phyloP scores from a whole-genome alignment of 768 basidiomycete genomes.

The Hemileccinum impolitum region DNA sequence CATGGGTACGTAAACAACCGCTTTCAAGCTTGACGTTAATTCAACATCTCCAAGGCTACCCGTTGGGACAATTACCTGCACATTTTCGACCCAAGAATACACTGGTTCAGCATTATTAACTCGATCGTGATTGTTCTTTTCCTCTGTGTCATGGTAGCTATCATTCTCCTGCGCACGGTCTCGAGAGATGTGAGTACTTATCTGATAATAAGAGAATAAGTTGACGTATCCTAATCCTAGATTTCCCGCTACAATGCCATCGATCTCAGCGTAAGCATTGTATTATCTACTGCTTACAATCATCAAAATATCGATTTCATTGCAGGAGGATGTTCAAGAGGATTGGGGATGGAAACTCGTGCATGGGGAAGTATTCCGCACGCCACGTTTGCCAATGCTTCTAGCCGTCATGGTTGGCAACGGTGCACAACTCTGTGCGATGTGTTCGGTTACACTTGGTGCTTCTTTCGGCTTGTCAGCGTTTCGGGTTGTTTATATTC shows the following conservation, averaged over 20 bases:
- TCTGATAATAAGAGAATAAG: neutral
- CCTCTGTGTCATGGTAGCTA: slow-evolving; percentile 89
- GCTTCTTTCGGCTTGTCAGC: slow-evolving; percentile 6
- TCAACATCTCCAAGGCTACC: slow-evolving; percentile 59
- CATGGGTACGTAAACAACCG: slow-evolving; percentile 53
- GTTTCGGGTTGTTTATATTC: slow-evolving; percentile 3
- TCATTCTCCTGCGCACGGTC: slow-evolving; percentile 84
- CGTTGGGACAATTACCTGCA: slow-evolving; percentile 97
- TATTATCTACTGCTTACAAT: neutral
- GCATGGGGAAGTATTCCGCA: slow-evolving; percentile 93
- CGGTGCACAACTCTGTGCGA: slow-evolving; percentile 52
- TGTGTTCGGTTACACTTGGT: slow-evolving; percentile 89
- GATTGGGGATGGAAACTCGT: slow-evolving; percentile 99
- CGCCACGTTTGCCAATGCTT: slow-evolving; percentile 71
- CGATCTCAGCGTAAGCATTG: slow-evolving; percentile 71
- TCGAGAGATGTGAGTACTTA: slow-evolving; percentile 69
- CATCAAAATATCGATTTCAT: neutral
- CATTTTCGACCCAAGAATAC: slow-evolving; percentile 90
- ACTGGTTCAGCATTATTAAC: slow-evolving; percentile 95
- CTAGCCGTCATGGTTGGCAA: slow-evolving; percentile 89
- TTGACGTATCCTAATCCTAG: slow-evolving; percentile 7
- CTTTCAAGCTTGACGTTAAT: neutral
- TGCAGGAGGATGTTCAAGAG: slow-evolving; percentile 91
- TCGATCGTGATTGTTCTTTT: slow-evolving; percentile 89
- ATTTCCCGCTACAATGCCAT: slow-evolving; percentile 83